Base-by-base conservation (phyloP, 208 protist genomes). In the Leishmania arabica region DNA sequence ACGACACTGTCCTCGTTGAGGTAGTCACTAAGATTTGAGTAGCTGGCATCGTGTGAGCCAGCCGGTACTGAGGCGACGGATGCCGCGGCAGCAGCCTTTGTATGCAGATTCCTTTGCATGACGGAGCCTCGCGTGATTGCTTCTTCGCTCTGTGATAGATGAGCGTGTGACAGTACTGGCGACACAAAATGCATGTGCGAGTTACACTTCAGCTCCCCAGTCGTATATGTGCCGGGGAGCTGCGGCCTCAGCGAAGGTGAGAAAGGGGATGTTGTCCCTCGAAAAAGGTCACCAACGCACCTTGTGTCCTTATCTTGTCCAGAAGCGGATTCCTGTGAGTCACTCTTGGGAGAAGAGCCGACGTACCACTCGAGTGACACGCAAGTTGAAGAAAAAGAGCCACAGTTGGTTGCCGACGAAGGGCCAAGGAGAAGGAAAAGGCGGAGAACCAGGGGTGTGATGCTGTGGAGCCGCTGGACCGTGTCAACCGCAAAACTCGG, bases 21-120 rank as follows among this genome's bases (percentile, higher is more conserved):
- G 74, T 56, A 74, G 68, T 86, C 74, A 47, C 82, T 86, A 24
- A 86, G 62, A n/a, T 79, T 82, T 13, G 82, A 65, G 64, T 73
- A 86, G 68, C 73, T 86, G n/a, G 64, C 60, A 9, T 75, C 58
- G 49, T 31, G 82, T 27, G 78, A 86, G 1, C 34, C 71, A 21
- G 45, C 27, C 15, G 15, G 11, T 6, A 37, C n/a, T 11, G 60
- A 62, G 34, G 24, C 8, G 6, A 13, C 31, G 11, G 51, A 62
- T 37, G 54, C 21, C 17, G 62, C n/a, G 0, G 53, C 34, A 21
- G 49, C 49, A 13, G 64, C 70, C 27, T 47, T 77, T 53, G 60
- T 24, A 49, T 27, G 54, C 34, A 4, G 15, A 31, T 45, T 40
- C 11, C 34, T 34, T 77, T 77, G 74, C 74, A 77, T 77, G 15